These are phyloP conservation scores for Phytopythium cucurbitacearum DNA, from an alignment of 352 stramenopile genomes.

Conservation along the genomic window DNA sequence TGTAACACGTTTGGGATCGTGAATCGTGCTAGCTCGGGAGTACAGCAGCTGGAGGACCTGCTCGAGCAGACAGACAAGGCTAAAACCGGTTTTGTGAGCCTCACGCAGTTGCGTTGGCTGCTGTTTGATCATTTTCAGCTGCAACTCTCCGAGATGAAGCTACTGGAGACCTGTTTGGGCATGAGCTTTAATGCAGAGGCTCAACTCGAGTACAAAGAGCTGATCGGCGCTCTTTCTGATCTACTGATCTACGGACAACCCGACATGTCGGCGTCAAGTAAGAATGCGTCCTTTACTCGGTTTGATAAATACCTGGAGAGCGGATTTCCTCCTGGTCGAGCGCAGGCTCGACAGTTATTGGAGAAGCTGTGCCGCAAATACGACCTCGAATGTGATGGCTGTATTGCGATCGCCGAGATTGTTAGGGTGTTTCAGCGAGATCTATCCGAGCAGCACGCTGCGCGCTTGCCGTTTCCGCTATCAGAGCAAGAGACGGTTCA, in stretches of 20 bases:
- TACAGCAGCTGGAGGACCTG: slow-evolving; percentile 38
- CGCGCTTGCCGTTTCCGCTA: slow-evolving; percentile 25
- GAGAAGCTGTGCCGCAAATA: slow-evolving; percentile 44
- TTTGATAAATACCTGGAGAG: slow-evolving; percentile 37
- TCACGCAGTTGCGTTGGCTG: slow-evolving; percentile 46
- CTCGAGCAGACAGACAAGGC: slow-evolving; percentile 19
- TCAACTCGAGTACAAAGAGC: slow-evolving; percentile 46
- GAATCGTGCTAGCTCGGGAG: slow-evolving; percentile 18
- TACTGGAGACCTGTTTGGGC: slow-evolving; percentile 59
- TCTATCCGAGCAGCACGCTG: slow-evolving; percentile 28
- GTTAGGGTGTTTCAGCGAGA: slow-evolving; percentile 32
- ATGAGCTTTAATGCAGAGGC: slow-evolving; percentile 55
- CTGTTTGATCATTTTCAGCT: slow-evolving; percentile 30
- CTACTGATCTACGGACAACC: slow-evolving; percentile 48
- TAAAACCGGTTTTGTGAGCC: slow-evolving; percentile 35
- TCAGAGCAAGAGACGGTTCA: slow-evolving; percentile 29
- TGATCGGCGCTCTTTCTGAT: slow-evolving; percentile 46
- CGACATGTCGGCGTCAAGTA: slow-evolving; percentile 12
- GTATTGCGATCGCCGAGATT: slow-evolving; percentile 33
- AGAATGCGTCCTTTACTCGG: slow-evolving; percentile 13
- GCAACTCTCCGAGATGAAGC: slow-evolving; percentile 21
- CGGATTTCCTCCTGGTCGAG: slow-evolving; percentile 23
- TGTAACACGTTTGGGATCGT: not conserved
- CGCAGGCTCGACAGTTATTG: slow-evolving; percentile 18
- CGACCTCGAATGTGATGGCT: slow-evolving; percentile 26